These are phyloP conservation scores for Aquilaria malaccensis DNA, from an alignment of 345 rosid species.

Conservation along the genomic window DNA sequence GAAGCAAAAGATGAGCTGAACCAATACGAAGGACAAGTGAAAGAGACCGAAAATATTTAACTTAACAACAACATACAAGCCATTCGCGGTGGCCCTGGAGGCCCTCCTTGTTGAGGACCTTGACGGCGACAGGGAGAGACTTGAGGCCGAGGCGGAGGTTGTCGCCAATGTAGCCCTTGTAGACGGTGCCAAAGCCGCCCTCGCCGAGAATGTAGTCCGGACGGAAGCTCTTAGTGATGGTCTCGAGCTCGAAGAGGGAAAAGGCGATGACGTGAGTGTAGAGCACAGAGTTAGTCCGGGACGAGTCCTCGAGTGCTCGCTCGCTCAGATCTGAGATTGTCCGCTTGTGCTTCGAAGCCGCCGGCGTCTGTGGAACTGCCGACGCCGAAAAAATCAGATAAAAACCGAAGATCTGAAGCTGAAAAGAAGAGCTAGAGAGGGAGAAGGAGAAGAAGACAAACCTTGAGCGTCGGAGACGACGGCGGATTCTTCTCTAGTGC, in stretches of 20 bases:
- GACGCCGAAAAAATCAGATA: constrained; percentile 30
- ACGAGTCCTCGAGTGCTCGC: constrained; percentile 39
- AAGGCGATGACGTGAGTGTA: constrained; percentile 82
- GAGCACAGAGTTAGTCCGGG: constrained; percentile 52
- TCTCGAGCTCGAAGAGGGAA: constrained; percentile 83
- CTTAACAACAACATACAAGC: constrained; percentile 45
- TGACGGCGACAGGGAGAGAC: constrained; percentile 93
- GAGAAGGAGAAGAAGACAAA: constrained; percentile 5
- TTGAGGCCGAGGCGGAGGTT: constrained; percentile 92
- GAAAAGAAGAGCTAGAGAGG: constrained; percentile 13
- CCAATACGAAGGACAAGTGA: not conserved
- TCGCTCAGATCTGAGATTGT: constrained; percentile 88
- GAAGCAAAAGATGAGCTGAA: no score
- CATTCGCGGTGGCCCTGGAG: constrained; percentile 98
- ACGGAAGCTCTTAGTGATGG: constrained; percentile 96
- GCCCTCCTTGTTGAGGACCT: constrained; percentile 95
- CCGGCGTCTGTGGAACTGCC: constrained; percentile 74
- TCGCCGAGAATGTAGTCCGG: constrained; percentile 93
- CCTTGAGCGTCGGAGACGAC: constrained; percentile 86
- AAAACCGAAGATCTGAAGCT: not conserved
- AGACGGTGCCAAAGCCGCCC: constrained; percentile 95
- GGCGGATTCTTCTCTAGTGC: constrained; percentile 92
- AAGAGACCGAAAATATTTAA: not conserved
- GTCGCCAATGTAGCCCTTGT: constrained; percentile 95
- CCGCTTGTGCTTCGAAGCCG: constrained; percentile 55